Evolutionary conservation across 2,329 filamentous ascomycete genomes (phyloP).

Genomic region (Curvularia eragrostidis): DNA sequence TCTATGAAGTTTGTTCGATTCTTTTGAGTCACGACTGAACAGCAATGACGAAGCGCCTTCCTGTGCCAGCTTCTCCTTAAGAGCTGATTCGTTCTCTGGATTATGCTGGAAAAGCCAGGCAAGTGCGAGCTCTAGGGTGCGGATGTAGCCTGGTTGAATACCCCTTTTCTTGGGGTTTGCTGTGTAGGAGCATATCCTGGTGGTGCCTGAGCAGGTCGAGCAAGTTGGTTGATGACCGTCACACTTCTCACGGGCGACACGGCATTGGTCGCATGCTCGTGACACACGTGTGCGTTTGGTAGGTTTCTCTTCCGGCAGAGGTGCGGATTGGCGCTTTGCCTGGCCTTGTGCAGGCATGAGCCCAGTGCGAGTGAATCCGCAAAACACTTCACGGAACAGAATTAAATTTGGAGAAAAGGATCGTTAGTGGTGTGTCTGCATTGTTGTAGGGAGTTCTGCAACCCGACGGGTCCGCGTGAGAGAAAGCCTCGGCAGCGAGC

Average conservation of each 20-base stretch:
- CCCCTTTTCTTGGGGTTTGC: slow-evolving; percentile 77
- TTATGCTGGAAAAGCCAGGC: slow-evolving; percentile 70
- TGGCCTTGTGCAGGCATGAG: slow-evolving; percentile 39
- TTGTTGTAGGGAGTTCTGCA: slow-evolving; percentile 7
- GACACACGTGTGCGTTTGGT: slow-evolving; percentile 68
- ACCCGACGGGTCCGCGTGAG: slow-evolving; percentile 6
- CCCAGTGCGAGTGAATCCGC: slow-evolving; percentile 2
- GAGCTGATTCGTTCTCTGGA: slow-evolving; percentile 64
- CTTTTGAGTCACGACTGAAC: slow-evolving; percentile 59
- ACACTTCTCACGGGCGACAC: slow-evolving; percentile 73
- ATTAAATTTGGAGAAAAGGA: slow-evolving; percentile 6
- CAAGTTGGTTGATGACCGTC: slow-evolving; percentile 72
- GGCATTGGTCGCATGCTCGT: slow-evolving; percentile 72
- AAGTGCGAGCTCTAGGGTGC: slow-evolving; percentile 72
- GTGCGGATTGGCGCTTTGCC: slow-evolving; percentile 33
- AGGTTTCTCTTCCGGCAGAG: slow-evolving; percentile 30
- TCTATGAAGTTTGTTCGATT: slow-evolving; percentile 65
- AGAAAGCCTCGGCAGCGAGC: slow-evolving; percentile 1
- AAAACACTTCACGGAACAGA: slow-evolving; percentile 3
- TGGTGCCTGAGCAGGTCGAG: slow-evolving; percentile 69
- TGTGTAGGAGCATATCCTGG: slow-evolving; percentile 73
- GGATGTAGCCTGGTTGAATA: slow-evolving; percentile 80
- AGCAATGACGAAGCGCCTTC: slow-evolving; percentile 58
- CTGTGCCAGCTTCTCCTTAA: slow-evolving; percentile 62
- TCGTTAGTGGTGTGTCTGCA: slow-evolving; percentile 7